phyloP scores from a whole-genome alignment of 805 yeast species.

The Candida methanosorbosa region DNA sequence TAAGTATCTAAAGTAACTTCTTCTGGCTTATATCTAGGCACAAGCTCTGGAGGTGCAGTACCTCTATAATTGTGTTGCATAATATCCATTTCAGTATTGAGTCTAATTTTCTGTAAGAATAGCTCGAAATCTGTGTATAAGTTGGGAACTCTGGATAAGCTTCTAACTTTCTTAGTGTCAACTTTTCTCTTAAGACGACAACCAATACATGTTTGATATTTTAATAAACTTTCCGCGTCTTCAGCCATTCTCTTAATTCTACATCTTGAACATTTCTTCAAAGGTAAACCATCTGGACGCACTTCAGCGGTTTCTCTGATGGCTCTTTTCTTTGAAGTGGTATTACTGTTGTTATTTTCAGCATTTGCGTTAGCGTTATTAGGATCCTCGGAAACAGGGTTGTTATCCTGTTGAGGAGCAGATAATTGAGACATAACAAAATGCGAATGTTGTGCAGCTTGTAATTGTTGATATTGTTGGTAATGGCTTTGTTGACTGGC shows the following conservation, averaged over 20 bases:
- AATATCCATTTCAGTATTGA: conserved; percentile 26
- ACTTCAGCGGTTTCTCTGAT: no score
- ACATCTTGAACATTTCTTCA: conserved; percentile 35
- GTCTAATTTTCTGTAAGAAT: conserved; percentile 25
- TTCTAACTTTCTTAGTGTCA: conserved; percentile 18
- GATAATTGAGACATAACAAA: not conserved
- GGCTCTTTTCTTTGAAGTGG: no score
- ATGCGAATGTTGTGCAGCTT: conserved; percentile 1
- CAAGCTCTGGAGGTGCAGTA: conserved; percentile 19
- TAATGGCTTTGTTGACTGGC: conserved; percentile 2
- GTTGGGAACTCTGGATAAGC: conserved; percentile 25
- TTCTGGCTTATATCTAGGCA: conserved; percentile 25
- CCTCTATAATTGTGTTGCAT: conserved; percentile 27
- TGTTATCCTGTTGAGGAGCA: not conserved
- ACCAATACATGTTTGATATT: conserved; percentile 32
- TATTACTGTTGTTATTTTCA: conserved; percentile 1
- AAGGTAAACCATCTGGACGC: conserved; percentile 2
- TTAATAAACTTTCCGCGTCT: conserved; percentile 21
- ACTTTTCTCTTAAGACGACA: conserved; percentile 33
- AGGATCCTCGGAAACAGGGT: no score
- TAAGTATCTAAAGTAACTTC: conserved; percentile 24
- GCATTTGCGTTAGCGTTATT: no score
- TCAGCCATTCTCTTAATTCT: conserved; percentile 30
- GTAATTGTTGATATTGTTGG: conserved; percentile 4
- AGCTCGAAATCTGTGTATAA: conserved; percentile 24